A percentile compares a stretch with the other conserved stretches of the same genome.
These are phyloP conservation scores for Celoporthe dispersa DNA, from an alignment of 2,329 filamentous ascomycete species.

Conservation along the genomic window DNA sequence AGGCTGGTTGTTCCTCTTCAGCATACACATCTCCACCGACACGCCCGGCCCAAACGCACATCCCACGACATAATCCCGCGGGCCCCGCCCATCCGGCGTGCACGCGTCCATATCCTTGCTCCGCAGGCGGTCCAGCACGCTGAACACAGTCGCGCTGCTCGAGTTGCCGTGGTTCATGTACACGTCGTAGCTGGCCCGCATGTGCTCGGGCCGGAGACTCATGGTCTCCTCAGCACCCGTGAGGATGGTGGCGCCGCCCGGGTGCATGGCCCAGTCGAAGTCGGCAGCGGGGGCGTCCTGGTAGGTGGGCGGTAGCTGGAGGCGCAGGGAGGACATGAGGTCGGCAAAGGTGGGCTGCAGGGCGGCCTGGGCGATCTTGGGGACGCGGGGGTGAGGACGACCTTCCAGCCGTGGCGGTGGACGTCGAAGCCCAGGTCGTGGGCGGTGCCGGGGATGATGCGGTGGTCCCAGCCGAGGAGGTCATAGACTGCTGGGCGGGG, in stretches of 20 bases:
- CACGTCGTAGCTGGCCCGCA: constrained; percentile 71
- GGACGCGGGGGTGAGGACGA: constrained; percentile 65
- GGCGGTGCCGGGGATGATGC: constrained; percentile 64
- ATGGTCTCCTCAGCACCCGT: constrained; percentile 64
- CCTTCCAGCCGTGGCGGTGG: constrained; percentile 69
- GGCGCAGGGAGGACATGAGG: constrained; percentile 50
- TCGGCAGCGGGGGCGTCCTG: constrained; percentile 52
- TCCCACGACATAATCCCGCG: constrained; percentile 64
- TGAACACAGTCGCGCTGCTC: constrained; percentile 71
- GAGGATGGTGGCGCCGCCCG: constrained; percentile 69
- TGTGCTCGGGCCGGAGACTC: constrained; percentile 63
- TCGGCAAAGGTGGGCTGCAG: constrained; percentile 59
- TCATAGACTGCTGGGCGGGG: constrained; percentile 53
- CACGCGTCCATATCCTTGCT: constrained; percentile 63
- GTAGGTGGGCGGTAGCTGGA: constrained; percentile 40
- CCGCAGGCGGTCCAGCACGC: constrained; percentile 66
- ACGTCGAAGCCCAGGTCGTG: constrained; percentile 68
- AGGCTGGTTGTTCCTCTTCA: constrained; percentile 53
- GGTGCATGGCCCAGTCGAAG: constrained; percentile 77
- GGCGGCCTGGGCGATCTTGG: constrained; percentile 56
- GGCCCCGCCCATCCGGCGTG: constrained; percentile 52
- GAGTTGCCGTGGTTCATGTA: constrained; percentile 73
- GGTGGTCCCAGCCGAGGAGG: constrained; percentile 68
- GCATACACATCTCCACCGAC: constrained; percentile 68
- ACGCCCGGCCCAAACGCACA: constrained; percentile 75